Base-by-base conservation (phyloP, 2,329 filamentous ascomycete genomes). In the Atkinsonella texensis region DNA sequence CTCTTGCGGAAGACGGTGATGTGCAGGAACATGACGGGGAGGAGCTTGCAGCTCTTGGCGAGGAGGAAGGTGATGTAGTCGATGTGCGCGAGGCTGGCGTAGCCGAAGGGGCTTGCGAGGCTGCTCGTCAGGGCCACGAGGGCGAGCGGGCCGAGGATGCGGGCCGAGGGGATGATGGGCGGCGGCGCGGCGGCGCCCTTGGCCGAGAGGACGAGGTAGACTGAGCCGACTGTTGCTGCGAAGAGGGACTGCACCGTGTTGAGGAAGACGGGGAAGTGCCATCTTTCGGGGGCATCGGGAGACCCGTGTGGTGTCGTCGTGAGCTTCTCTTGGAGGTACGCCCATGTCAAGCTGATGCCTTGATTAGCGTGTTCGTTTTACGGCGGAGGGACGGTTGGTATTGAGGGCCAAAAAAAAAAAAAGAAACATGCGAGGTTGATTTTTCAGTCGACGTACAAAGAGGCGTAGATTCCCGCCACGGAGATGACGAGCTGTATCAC, bases 21-120 rank as follows among this genome's bases (percentile, higher is more conserved):
- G 73, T 98, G 91, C 41, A 98, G 78, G 62, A 93, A 84, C 93
- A 98, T 97, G 63, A 98, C 93, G 2, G 93, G 93, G n/a, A 98
- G 82, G 18, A 98, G 79, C 74, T 98, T 98, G 84, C 93, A 98
- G 61, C 85, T 90, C 72, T 98, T 97, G 60, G 93, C 91, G 42
- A 98, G 85, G 59, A 96, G 87, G 71, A 95, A 97, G 32, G 93
- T 96, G 63, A 97, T 88, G 71, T 97, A 97, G 78, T 97, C 93
- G 69, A 97, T 89, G 68, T 97, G 89, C 39, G 85, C 83, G 48
- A 97, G 82, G 53, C 83, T 86, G 48, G 93, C 90, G 70, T 97
- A 97, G 59, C 91, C 93, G 63, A 96, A 96, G 2, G 91, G 91
- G n/a, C 85, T 89, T 40, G 91, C 89, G 49, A 97, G 84, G 4